A percentile compares a stretch with the other conserved stretches of the same genome.
Evolutionary conservation across 2,329 filamentous ascomycete species (phyloP).

Genomic region (Pseudonectria buxi): DNA sequence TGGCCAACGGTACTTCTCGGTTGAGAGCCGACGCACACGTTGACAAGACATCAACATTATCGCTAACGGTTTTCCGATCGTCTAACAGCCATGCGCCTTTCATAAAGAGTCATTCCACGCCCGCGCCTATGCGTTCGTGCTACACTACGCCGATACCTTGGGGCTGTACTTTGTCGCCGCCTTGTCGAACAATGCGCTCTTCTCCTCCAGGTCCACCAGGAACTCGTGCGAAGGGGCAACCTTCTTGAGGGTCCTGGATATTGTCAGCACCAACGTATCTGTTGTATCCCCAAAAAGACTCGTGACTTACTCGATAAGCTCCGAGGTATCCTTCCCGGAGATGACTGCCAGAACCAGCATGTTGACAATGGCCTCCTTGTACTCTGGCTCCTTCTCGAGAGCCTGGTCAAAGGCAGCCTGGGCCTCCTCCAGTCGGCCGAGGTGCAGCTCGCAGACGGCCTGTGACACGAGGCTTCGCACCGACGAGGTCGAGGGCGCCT

Average conservation of each 20-base stretch:
- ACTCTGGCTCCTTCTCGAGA: conserved; percentile 62
- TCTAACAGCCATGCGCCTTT: conserved; percentile 24
- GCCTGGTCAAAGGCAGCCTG: conserved; percentile 81
- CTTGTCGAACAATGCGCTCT: conserved; percentile 80
- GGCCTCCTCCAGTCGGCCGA: conserved; percentile 82
- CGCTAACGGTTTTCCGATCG: conserved; percentile 14
- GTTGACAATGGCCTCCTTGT: conserved; percentile 75
- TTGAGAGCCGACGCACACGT: conserved; percentile 3
- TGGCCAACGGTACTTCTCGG: conserved; percentile 5
- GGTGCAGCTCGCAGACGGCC: conserved; percentile 84
- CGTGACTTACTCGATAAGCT: conserved; percentile 55
- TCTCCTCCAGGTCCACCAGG: conserved; percentile 70
- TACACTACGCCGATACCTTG: conserved; percentile 58
- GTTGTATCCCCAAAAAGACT: background rate
- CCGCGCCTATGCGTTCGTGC: conserved; percentile 4
- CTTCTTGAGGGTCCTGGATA: conserved; percentile 46
- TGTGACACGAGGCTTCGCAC: conserved; percentile 74
- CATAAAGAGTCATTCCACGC: conserved; percentile 23
- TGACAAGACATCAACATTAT: conserved; percentile 14
- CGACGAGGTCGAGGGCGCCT: conserved; percentile 74
- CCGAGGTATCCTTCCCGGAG: conserved; percentile 61
- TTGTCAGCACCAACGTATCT: conserved; percentile 18
- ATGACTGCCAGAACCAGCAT: conserved; percentile 72
- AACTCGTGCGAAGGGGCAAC: conserved; percentile 62
- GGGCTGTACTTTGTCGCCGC: conserved; percentile 81